Evolutionary conservation across 139 green algal species (phyloP).

Genomic region (Picochlorum sp.): DNA sequence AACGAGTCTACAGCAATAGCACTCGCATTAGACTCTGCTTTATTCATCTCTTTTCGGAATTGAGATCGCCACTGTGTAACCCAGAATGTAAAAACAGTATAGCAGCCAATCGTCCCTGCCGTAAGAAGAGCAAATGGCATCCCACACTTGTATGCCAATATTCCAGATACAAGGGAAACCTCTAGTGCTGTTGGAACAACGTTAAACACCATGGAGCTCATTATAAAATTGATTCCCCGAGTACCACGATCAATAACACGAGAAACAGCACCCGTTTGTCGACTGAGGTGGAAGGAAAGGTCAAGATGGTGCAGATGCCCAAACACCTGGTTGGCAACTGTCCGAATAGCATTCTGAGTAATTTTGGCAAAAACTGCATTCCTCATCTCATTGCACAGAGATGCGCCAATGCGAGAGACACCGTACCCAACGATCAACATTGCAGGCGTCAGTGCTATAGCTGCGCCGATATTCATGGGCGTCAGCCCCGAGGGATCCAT

Average conservation of each 20-base stretch:
- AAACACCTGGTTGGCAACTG: conserved; percentile 69
- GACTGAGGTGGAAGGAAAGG: conserved; percentile 75
- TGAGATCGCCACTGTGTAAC: conserved; percentile 81
- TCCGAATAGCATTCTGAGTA: conserved; percentile 63
- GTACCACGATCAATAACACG: conserved; percentile 85
- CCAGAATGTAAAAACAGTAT: conserved; percentile 82
- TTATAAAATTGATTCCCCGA: conserved; percentile 92
- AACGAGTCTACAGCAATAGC: conserved; percentile 75
- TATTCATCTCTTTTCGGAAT: conserved; percentile 85
- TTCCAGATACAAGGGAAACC: conserved; percentile 68
- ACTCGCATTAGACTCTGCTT: conserved; percentile 57
- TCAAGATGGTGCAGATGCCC: conserved; percentile 82
- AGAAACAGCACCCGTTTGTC: conserved; percentile 81
- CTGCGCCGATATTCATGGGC: conserved; percentile 14
- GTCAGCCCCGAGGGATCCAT: conserved; percentile 33
- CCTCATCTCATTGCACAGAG: conserved; percentile 70
- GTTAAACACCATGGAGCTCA: conserved; percentile 88
- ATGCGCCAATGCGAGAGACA: conserved; percentile 41
- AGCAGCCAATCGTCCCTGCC: conserved; percentile 68
- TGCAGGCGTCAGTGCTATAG: conserved; percentile 48
- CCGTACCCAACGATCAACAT: conserved; percentile 77
- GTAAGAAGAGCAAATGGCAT: conserved; percentile 76
- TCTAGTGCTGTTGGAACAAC: conserved; percentile 90
- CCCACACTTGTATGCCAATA: conserved; percentile 86
- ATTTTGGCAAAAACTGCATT: conserved; percentile 87